These are phyloP conservation scores for Gastrolobium villosum DNA, from an alignment of 306 rosid species.

Conservation along the genomic window DNA sequence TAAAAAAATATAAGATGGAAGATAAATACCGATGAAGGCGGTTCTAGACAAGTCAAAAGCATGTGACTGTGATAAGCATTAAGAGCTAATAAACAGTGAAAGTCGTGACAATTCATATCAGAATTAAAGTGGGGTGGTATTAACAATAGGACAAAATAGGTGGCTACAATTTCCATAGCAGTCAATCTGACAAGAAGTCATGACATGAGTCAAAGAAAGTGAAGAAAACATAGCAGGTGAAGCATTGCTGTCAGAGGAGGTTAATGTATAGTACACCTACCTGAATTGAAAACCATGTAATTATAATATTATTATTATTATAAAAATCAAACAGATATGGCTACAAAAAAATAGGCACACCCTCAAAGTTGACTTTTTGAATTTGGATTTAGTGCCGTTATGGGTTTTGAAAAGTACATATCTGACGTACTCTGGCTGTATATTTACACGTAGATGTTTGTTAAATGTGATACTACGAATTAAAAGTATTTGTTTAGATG, in stretches of 20 bases:
- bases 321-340: not conserved
- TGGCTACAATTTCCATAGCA: not conserved
- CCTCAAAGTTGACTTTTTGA: not conserved
- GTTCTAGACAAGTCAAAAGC: slow-evolving; percentile 19
- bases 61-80: slow-evolving; percentile 23
- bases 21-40: not conserved
- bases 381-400: not conserved
- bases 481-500: not conserved
- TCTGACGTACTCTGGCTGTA: too few relatives aligned
- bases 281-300: not conserved
- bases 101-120: not conserved
- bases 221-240: not conserved
- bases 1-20: not conserved
- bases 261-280: not conserved
- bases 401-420: not conserved
- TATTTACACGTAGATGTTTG: too few relatives aligned
- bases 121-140: not conserved
- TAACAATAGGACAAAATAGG: slow-evolving; percentile 38
- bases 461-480: not conserved
- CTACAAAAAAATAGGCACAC: not conserved
- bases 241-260: not conserved
- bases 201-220: slow-evolving; percentile 32
- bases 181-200: slow-evolving; percentile 24
- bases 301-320: not conserved
- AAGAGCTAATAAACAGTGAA: not conserved